phyloP scores from a whole-genome alignment of 2,329 filamentous ascomycete species.

The Helicocarpus griseus region DNA sequence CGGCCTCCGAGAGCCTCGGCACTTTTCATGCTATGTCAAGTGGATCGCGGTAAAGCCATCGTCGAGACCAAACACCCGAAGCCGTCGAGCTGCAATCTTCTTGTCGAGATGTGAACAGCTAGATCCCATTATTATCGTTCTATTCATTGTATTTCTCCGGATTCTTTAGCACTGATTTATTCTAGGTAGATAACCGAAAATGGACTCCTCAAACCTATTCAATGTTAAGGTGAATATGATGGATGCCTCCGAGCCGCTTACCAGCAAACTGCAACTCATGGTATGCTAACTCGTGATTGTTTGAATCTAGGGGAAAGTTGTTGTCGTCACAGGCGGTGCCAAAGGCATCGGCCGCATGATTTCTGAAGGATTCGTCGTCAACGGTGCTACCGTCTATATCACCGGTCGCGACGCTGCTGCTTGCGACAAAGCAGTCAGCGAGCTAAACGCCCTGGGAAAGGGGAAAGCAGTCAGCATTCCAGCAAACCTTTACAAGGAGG shows the following conservation, averaged over 20 bases:
- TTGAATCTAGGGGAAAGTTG: slow-evolving; percentile 32
- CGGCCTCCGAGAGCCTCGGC: slow-evolving; percentile 19
- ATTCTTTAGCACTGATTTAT: neutral
- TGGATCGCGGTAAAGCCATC: slow-evolving; percentile 13
- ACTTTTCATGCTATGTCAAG: slow-evolving; percentile 4
- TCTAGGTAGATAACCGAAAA: slow-evolving; percentile 19
- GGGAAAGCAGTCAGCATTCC: slow-evolving; percentile 43
- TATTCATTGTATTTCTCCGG: neutral
- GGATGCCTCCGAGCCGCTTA: slow-evolving; percentile 4
- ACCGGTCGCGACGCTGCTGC: slow-evolving; percentile 44
- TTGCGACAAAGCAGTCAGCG: slow-evolving; percentile 36
- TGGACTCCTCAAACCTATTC: slow-evolving; percentile 49
- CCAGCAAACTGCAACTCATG: slow-evolving; percentile 47
- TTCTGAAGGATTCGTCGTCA: slow-evolving; percentile 44
- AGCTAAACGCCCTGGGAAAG: slow-evolving; percentile 43
- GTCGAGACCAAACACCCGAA: no score
- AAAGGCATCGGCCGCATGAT: slow-evolving; percentile 47
- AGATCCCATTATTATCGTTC: neutral
- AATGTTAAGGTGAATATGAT: slow-evolving; percentile 45
- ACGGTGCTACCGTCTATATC: slow-evolving; percentile 45
- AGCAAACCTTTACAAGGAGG: slow-evolving; percentile 44
- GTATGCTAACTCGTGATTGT: slow-evolving; percentile 42
- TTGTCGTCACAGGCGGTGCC: slow-evolving; percentile 43
- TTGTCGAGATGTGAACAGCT: no score
- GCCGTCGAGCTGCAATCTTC: no score